Base-by-base conservation (phyloP, 2,329 filamentous ascomycete species). In the Biscogniauxia sp. region DNA sequence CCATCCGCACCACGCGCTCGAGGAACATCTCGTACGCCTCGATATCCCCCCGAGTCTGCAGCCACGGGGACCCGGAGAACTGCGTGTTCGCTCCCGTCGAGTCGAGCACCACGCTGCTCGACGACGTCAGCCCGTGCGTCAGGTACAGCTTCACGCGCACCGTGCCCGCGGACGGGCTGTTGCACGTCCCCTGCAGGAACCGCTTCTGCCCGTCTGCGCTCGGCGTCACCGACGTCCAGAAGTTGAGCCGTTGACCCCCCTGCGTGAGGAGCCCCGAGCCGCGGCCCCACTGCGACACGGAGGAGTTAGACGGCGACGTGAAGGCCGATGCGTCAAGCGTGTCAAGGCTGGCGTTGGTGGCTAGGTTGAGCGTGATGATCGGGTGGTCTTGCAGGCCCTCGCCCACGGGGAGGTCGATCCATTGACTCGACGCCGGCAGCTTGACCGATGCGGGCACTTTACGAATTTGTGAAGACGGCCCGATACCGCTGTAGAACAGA, bases 401-500 rank as follows among this genome's bases (percentile, higher is more conserved):
- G 20, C 77, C 77, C 3, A 79, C 76, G 1, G 76, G 76, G 4
- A 76, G 68, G 51, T 74, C 69, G 56, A 78, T 75, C 73, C 75
- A 78, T 9, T 73, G 63, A 7, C 61, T 68, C 25, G 63, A 64
- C 20, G 70, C 69, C 32, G 75, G 73, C 70, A 77, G 73, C 5
- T 65, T 71, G 25, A 66, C 65, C 49, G 68, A 58, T 3, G 68
- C 70, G 20, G 68, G 66, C 4, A 77, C 75, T 26, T 73, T 65
- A 52, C 75, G 61, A 28, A 79, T 70, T 57, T 84, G 63, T 2
- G 13, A 13, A 6, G 72, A 74, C 54, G 80, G 81, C 13, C 82
- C 84, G 68, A 83, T 86, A 66, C 83, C 84, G 64, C 78, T 82
- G 68, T 83, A 79, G 76, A 84, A 82, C 17, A 86, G 79, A 53